phyloP scores from a whole-genome alignment of 257 asterid genomes.

The Perilla frutescens region DNA sequence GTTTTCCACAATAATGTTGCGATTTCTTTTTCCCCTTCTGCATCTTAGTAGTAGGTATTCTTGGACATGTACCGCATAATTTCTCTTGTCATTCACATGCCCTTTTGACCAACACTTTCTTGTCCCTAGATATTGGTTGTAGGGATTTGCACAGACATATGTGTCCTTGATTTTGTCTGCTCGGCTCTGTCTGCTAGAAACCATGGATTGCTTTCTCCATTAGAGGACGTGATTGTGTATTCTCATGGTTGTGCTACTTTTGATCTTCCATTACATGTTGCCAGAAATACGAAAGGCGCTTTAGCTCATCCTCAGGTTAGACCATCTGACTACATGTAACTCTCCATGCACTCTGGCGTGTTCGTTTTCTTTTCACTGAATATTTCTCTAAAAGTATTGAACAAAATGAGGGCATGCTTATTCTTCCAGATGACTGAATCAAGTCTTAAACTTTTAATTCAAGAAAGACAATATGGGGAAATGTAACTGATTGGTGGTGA shows the following conservation, averaged over 20 bases:
- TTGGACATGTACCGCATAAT: neutral
- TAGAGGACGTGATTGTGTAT: conserved; percentile 80
- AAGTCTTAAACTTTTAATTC: neutral
- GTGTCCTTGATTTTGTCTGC: conserved; percentile 88
- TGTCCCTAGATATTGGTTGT: conserved; percentile 70
- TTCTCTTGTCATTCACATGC: neutral
- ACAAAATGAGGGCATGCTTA: neutral
- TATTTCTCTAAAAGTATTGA: neutral
- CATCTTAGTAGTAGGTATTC: neutral
- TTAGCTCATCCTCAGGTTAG: conserved; percentile 93
- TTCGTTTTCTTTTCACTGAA: conserved; percentile 3
- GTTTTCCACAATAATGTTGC: neutral
- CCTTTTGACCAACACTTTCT: conserved; percentile 13
- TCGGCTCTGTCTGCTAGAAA: conserved; percentile 83
- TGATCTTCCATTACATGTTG: conserved; percentile 71
- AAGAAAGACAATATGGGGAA: neutral
- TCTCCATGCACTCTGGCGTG: neutral
- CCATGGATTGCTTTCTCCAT: conserved; percentile 61
- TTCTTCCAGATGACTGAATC: neutral
- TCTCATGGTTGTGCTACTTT: conserved; percentile 89
- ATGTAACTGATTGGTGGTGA: neutral
- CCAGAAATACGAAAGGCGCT: conserved; percentile 66
- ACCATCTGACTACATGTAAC: conserved; percentile 14
- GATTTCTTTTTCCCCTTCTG: neutral
- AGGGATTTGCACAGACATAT: conserved; percentile 91